Evolutionary conservation across 768 basidiomycete genomes (phyloP), one percentile per base, ranked within the genome.

Genomic region (Suillus sp.): DNA sequence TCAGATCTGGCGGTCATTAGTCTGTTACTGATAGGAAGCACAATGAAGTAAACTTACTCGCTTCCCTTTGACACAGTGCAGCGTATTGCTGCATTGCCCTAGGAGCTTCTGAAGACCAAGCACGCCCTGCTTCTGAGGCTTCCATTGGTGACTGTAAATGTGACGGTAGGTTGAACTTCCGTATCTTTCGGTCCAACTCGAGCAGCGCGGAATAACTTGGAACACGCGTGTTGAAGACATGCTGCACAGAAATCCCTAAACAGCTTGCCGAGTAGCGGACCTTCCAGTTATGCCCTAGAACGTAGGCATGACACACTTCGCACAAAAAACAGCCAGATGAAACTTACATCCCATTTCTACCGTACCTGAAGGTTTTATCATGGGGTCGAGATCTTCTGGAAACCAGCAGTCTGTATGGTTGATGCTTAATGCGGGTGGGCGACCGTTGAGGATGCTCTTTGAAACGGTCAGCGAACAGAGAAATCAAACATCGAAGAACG

Each of bases 341-440:
- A 40, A 50, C 83, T 62, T 72, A 85, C 84, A 85, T 37, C 80
- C 76, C 40, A 77, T 66, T 64, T 83, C 79, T 25, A 67, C 65
- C 54, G 77, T 73, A 59, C 82, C 80, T 18, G 69, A 67, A 18
- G 71, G 61, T 56, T 73, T 75, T 30, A 71, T 63, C 10, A 64
- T 63, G 11, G 77, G 69, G 20, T 79, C 75, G 13, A 74, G 62
- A 64, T 85, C 83, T 25, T 81, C 79, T 5, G 85, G 84, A 66
- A 84, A 83, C 51, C 77, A 76, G 68, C 84, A 85, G 63, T 86
- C 83, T 20, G 80, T 77, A 66, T 84, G 78, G 59, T 80, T 77
- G n/a, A 84, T 73, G 47, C 75, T 71, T 32, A 85, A 65, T 11
- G 79, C 72, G 9, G 82, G 80, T 6, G 84, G 82, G 9, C 85